These are phyloP conservation scores for Trichoderma gracile DNA, from an alignment of 2,329 filamentous ascomycete species.

Conservation along the genomic window DNA sequence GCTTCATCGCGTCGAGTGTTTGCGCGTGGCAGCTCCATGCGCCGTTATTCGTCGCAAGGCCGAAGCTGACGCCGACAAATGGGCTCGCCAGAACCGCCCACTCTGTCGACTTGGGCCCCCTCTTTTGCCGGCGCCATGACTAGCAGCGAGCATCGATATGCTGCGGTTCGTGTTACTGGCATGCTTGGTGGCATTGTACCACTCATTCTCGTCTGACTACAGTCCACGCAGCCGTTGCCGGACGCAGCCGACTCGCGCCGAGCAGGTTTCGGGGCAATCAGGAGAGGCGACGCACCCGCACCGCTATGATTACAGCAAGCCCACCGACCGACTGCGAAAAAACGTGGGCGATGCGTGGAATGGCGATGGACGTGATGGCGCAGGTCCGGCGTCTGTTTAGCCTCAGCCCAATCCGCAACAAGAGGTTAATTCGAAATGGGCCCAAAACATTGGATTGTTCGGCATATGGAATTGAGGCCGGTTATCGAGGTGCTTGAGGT, in stretches of 20 bases:
- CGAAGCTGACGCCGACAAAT: slow-evolving; percentile 23
- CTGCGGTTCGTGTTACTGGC: neutral
- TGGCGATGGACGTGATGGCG: neutral
- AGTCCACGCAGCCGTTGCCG: neutral
- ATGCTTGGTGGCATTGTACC: neutral
- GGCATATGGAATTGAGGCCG: no score
- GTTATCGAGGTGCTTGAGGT: no score
- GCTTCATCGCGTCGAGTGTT: slow-evolving; percentile 4
- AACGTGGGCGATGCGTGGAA: slow-evolving; percentile 18
- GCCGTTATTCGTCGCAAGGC: slow-evolving; percentile 23
- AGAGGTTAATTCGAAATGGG: no score
- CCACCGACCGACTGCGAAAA: neutral
- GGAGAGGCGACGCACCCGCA: slow-evolving; percentile 3
- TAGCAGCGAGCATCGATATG: neutral
- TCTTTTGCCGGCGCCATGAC: slow-evolving; percentile 5
- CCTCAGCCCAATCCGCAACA: neutral
- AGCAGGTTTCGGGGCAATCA: slow-evolving; percentile 6
- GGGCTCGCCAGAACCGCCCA: slow-evolving; percentile 20
- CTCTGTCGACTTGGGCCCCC: neutral
- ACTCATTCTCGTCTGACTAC: neutral
- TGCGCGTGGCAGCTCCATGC: slow-evolving; percentile 25
- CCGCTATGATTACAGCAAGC: neutral
- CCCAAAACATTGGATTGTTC: no score
- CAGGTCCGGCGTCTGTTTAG: neutral
- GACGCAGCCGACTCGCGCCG: slow-evolving; percentile 17